Conservation (phyloP, 2,329 filamentous ascomycete species). For the Claviceps sp. region DNA sequence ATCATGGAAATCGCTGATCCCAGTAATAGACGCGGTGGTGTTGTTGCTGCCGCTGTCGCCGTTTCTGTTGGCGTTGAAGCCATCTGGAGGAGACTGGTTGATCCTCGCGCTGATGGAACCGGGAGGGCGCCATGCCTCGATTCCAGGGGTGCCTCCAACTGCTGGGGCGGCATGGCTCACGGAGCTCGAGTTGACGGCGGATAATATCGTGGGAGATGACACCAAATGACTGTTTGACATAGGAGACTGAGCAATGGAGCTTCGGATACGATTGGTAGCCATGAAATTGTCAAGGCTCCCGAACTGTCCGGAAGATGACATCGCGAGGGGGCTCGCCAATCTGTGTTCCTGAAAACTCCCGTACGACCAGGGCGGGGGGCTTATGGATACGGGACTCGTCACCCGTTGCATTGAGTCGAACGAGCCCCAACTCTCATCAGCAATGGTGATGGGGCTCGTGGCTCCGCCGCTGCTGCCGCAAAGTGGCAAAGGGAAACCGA, state of each 20-base stretch:
- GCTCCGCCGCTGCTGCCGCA: constrained; percentile 10
- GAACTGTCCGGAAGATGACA: constrained; percentile 16
- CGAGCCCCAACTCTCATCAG: constrained; percentile 19
- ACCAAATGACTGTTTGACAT: constrained; percentile 10
- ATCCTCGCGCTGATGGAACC: constrained; percentile 13
- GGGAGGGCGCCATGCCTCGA: constrained; percentile 25
- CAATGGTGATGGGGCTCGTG: constrained; percentile 19
- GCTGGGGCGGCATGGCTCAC: constrained; percentile 8
- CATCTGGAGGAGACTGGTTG: constrained; percentile 13
- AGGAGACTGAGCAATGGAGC: constrained; percentile 12
- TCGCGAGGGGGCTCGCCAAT: constrained; percentile 15
- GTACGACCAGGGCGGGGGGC: constrained; percentile 17
- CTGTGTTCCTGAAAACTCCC: constrained; percentile 19
- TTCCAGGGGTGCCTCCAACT: constrained; percentile 22
- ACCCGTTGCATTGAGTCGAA: constrained; percentile 16
- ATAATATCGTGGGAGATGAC: constrained; percentile 12
- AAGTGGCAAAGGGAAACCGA: constrained; percentile 5
- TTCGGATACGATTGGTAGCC: constrained; percentile 15
- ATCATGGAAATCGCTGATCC: neutral
- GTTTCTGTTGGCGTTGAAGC: constrained; percentile 8
- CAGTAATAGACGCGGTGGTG: neutral
- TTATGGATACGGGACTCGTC: constrained; percentile 20
- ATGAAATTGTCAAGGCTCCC: constrained; percentile 22
- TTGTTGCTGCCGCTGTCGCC: constrained; percentile 8
- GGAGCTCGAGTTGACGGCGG: constrained; percentile 10